phyloP scores from a whole-genome alignment of 805 yeast genomes.

The Torulaspora franciscae region DNA sequence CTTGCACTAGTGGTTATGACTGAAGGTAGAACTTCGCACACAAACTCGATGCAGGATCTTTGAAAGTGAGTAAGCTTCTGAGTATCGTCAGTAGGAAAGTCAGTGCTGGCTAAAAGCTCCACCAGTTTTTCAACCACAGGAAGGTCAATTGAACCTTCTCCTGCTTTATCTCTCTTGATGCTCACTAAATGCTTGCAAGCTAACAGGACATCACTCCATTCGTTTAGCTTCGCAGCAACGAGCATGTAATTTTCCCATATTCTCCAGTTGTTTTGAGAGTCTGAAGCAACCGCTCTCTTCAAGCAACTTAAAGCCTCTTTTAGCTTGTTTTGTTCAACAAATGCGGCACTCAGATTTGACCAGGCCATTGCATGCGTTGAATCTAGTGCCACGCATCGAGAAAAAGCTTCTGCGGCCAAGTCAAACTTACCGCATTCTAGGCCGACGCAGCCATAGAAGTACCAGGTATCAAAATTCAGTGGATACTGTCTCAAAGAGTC shows the following conservation, averaged over 20 bases:
- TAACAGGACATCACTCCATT: conserved; percentile 81
- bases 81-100: conserved; percentile 40
- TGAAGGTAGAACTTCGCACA: conserved; percentile 63
- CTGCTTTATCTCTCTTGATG: conserved; percentile 49
- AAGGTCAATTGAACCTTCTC: conserved; percentile 66
- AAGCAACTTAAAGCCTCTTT: conserved; percentile 83
- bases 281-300: conserved; percentile 70
- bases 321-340: conserved; percentile 56
- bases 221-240: conserved; percentile 75
- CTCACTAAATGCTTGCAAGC: conserved; percentile 65
- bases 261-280: conserved; percentile 74
- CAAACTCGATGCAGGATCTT: conserved; percentile 59
- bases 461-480: conserved; percentile 77
- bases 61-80: conserved; percentile 56
- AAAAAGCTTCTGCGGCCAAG: conserved; percentile 84
- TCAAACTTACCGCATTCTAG: conserved; percentile 66
- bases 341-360: conserved; percentile 85
- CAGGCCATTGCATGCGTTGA: conserved; percentile 78
- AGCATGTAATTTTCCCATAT: conserved; percentile 83
- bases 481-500: conserved; percentile 75
- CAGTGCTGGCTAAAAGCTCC: conserved; percentile 52
- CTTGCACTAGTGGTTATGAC: conserved; percentile 57
- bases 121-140: conserved; percentile 71
- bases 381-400: conserved; percentile 82
- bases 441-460: conserved; percentile 86